Evolutionary conservation across 2,329 filamentous ascomycete species (phyloP).

Genomic region (Pezizomycotina sp.): DNA sequence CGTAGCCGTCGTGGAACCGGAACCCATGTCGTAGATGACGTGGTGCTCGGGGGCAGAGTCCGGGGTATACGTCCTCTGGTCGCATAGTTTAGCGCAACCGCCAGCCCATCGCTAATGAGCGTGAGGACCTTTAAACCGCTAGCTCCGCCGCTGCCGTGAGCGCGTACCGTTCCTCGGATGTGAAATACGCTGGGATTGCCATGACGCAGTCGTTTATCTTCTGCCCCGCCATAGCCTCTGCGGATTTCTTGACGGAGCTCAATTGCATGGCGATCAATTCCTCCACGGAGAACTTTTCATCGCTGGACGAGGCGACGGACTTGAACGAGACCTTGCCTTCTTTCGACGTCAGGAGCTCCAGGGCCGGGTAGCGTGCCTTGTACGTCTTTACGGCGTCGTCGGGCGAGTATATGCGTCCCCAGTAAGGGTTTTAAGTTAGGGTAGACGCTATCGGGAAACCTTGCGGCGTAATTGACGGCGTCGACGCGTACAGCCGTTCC

Average conservation of each 20-base stretch:
- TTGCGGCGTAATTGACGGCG: slow-evolving; percentile 67
- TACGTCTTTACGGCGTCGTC: slow-evolving; percentile 51
- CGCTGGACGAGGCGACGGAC: slow-evolving; percentile 40
- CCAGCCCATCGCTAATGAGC: slow-evolving; percentile 74
- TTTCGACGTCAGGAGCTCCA: slow-evolving; percentile 39
- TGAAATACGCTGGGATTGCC: slow-evolving; percentile 81
- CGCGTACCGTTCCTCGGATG: slow-evolving; percentile 73
- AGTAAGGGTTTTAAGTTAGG: slow-evolving; percentile 82
- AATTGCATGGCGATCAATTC: slow-evolving; percentile 93
- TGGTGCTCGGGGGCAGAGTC: slow-evolving; percentile 61
- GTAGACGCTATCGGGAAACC: slow-evolving; percentile 87
- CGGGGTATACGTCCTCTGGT: slow-evolving; percentile 66
- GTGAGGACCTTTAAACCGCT: slow-evolving; percentile 70
- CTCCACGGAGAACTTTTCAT: slow-evolving; percentile 55
- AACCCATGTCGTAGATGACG: slow-evolving; percentile 93
- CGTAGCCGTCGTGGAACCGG: slow-evolving; percentile 81
- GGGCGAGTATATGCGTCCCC: slow-evolving; percentile 44
- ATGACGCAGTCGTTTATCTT: slow-evolving; percentile 68
- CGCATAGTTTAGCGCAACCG: slow-evolving; percentile 89
- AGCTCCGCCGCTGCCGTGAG: slow-evolving; percentile 70
- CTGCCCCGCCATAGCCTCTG: slow-evolving; percentile 60
- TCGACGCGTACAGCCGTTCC: slow-evolving; percentile 80
- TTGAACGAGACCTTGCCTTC: slow-evolving; percentile 62
- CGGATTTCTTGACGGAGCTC: slow-evolving; percentile 77
- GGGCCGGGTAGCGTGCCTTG: slow-evolving; percentile 56